Conservation (phyloP, 2,329 filamentous ascomycete species). For the Paecilomyces sp. region DNA sequence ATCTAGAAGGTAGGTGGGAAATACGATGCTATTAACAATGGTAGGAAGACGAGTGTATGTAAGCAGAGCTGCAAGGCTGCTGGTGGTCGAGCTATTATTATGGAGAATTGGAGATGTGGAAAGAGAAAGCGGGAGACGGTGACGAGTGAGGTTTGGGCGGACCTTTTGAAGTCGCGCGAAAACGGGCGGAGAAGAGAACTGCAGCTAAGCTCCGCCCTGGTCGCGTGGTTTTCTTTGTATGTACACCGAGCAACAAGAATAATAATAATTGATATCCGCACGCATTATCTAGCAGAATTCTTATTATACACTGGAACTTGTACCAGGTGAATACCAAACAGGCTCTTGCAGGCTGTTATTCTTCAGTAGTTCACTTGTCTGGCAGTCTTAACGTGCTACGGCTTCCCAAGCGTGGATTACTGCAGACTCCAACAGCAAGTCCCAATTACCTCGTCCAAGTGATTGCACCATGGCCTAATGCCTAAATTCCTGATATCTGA, state of each 20-base stretch:
- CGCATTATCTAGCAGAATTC: no score
- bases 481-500: no score
- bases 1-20: constrained; percentile 8
- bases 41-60: constrained; percentile 3
- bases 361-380: no score
- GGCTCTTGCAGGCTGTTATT: no score
- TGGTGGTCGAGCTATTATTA: constrained; percentile 4
- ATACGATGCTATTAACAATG: neutral
- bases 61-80: constrained; percentile 3
- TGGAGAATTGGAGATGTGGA: constrained; percentile 6
- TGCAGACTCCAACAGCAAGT: no score
- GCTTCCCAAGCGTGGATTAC: no score
- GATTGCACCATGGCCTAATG: no score
- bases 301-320: neutral
- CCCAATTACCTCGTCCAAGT: no score
- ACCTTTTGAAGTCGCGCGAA: neutral
- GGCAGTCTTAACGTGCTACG: no score
- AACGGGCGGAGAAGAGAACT: constrained; percentile 1
- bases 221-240: neutral
- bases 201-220: neutral
- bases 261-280: neutral
- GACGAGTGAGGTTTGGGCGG: constrained; percentile 1
- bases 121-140: constrained; percentile 1
- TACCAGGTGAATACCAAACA: no score
- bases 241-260: neutral